Percentiles rank a stretch among this genome's conserved stretches.
Evolutionary conservation across 345 rosid species (phyloP).

Genomic region (Eucalyptus marginata): DNA sequence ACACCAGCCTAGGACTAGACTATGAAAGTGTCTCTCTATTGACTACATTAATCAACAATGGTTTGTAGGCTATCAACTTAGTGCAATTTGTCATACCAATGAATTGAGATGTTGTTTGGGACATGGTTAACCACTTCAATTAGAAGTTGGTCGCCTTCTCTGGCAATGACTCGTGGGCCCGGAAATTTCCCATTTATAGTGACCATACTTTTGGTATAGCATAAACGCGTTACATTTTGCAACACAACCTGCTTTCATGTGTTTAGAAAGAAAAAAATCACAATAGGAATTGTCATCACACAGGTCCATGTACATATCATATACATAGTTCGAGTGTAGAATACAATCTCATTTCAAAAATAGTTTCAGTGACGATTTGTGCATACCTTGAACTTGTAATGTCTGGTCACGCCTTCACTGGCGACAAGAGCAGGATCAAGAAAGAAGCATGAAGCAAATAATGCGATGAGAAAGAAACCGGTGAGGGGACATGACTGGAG

Average conservation of each 20-base stretch:
- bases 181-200: conserved; percentile 48
- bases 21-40: not conserved
- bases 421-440: conserved; percentile 15
- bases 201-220: conserved; percentile 40
- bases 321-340: not conserved
- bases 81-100: conserved; percentile 16
- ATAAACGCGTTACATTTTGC: conserved; percentile 35
- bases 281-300: not conserved
- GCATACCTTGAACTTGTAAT: conserved; percentile 59
- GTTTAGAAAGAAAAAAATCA: not conserved
- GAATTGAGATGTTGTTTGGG: conserved; percentile 36
- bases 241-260: conserved; percentile 7
- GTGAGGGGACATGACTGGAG: not conserved
- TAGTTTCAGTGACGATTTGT: not conserved
- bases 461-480: not conserved
- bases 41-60: not conserved
- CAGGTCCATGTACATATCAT: not conserved
- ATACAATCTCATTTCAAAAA: not conserved
- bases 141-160: conserved; percentile 42
- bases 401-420: conserved; percentile 41
- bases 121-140: conserved; percentile 45
- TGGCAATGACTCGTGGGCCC: conserved; percentile 43
- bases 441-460: conserved; percentile 2
- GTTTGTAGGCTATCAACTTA: not conserved
- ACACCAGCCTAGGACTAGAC: not conserved